Percentiles rank a stretch among this genome's conserved stretches.
Conservation (phyloP, 495 filamentous ascomycete genomes). For the Immersiella caudata region DNA sequence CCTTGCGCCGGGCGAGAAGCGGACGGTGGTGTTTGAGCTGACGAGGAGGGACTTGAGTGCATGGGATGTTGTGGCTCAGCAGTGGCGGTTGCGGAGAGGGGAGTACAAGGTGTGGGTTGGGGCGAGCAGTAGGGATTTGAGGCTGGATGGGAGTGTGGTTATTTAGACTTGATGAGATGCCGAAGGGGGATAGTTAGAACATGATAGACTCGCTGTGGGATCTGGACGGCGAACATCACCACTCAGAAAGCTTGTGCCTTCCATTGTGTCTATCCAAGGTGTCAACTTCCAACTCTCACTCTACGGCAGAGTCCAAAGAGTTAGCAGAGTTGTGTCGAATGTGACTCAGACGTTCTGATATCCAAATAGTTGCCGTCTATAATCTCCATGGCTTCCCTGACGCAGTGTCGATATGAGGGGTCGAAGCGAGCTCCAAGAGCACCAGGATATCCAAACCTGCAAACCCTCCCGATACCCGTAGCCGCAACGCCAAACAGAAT, state of each 20-base stretch:
- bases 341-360: too few relatives aligned
- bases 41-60: constrained; percentile 67
- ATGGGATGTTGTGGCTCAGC: constrained; percentile 79
- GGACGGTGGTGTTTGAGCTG: constrained; percentile 48
- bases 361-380: too few relatives aligned
- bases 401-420: too few relatives aligned
- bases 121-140: constrained; percentile 53
- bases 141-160: constrained; percentile 26
- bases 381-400: too few relatives aligned
- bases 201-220: too few relatives aligned
- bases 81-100: constrained; percentile 71
- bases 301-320: too few relatives aligned
- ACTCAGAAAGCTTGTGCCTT: too few relatives aligned
- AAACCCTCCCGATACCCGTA: constrained; percentile 15
- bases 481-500: constrained; percentile 22
- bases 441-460: constrained; percentile 24
- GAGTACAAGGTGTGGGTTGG: constrained; percentile 49
- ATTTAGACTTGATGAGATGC: constrained; percentile 9
- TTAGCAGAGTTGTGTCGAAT: too few relatives aligned
- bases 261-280: too few relatives aligned
- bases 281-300: too few relatives aligned
- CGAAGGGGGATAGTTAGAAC: too few relatives aligned
- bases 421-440: constrained; percentile 14
- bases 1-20: constrained; percentile 45
- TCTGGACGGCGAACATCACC: too few relatives aligned